A percentile compares a stretch with the other conserved stretches of the same genome.
phyloP scores from a whole-genome alignment of 352 stramenopile species.

The Pilasporangium apinafurcum region DNA sequence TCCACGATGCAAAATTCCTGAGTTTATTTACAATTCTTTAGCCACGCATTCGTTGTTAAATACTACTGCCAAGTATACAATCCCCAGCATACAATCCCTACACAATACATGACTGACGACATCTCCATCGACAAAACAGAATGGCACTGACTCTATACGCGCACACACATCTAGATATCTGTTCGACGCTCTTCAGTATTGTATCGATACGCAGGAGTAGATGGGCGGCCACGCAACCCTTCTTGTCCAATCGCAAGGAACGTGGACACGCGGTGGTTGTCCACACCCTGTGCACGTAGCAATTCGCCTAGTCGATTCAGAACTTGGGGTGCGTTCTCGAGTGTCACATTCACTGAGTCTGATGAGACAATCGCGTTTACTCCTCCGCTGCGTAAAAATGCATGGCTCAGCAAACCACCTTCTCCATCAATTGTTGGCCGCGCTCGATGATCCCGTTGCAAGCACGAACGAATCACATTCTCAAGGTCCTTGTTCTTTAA shows the following conservation, averaged over 20 bases:
- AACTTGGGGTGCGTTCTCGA: conserved; percentile 28
- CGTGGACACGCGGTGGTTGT: conserved; percentile 30
- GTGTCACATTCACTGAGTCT: conserved; percentile 21
- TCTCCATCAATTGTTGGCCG: conserved; percentile 79
- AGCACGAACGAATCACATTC: conserved; percentile 81
- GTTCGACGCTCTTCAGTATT: conserved; percentile 59
- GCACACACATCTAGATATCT: conserved; percentile 50
- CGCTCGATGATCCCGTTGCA: conserved; percentile 75
- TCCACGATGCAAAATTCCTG: too few relatives aligned
- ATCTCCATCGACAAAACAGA: too few relatives aligned
- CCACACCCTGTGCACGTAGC: conserved; percentile 36
- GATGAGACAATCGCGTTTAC: conserved; percentile 12
- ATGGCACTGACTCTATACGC: too few relatives aligned
- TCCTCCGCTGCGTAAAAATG: conserved; percentile 52
- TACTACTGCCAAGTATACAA: too few relatives aligned
- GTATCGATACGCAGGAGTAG: conserved; percentile 27
- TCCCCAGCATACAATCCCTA: too few relatives aligned
- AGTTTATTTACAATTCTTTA: too few relatives aligned
- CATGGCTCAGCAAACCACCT: conserved; percentile 74
- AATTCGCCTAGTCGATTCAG: conserved; percentile 42
- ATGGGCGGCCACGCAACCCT: conserved; percentile 16
- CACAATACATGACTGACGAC: too few relatives aligned
- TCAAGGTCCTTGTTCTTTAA: conserved; percentile 78
- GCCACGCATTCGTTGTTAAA: too few relatives aligned
- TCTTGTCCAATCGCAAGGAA: conserved; percentile 48